phyloP scores from a whole-genome alignment of 2,329 filamentous ascomycete species.

The Periconia macrospinosa region DNA sequence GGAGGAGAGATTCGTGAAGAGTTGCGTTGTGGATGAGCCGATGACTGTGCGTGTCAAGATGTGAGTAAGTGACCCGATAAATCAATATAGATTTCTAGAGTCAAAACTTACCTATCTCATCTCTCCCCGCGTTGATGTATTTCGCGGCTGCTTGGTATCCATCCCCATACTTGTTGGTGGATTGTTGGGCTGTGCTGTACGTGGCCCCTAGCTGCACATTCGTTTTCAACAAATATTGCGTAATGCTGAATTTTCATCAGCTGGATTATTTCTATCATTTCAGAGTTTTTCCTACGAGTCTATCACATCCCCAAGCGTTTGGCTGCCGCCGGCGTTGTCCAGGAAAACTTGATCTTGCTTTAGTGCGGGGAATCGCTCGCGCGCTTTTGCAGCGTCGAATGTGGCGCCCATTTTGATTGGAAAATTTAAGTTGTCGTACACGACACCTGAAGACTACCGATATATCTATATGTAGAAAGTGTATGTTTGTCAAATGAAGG shows the following conservation, averaged over 20 bases:
- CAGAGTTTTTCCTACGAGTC: conserved; percentile 55
- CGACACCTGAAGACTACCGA: too few species aligned
- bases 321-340: conserved; percentile 78
- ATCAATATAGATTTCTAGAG: background rate
- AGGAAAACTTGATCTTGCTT: conserved; percentile 69
- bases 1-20: conserved; percentile 67
- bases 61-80: background rate
- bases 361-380: conserved; percentile 69
- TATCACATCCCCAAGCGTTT: conserved; percentile 67
- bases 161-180: conserved; percentile 61
- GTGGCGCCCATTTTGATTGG: conserved; percentile 26
- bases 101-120: conserved; percentile 62
- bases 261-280: too few species aligned
- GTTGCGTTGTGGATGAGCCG: conserved; percentile 73
- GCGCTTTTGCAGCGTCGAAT: conserved; percentile 60
- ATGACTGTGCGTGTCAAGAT: conserved; percentile 54
- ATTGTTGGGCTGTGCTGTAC: conserved; percentile 62
- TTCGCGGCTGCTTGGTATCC: conserved; percentile 67
- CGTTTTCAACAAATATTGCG: conserved; percentile 65
- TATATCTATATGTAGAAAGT: too few species aligned
- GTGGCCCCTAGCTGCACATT: conserved; percentile 78
- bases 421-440: background rate
- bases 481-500: too few species aligned
- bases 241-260: conserved; percentile 49
- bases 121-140: conserved; percentile 68